Base-by-base conservation (phyloP, 768 basidiomycete genomes). In the Thelephora aurantiotincta region DNA sequence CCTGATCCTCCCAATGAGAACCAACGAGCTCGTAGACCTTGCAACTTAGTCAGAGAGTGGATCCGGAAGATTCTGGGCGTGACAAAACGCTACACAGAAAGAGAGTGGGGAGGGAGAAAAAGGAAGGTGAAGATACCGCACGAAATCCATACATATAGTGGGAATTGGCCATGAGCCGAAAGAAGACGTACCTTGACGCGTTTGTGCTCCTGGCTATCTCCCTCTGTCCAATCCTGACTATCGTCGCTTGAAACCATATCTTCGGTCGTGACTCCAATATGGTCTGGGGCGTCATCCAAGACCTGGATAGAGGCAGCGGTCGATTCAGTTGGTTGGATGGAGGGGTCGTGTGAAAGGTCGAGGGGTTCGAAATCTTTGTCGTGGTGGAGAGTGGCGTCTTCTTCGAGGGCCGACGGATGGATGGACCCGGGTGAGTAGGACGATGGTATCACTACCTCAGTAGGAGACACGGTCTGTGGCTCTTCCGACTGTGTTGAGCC, bases 1-100 rank as follows among this genome's bases (percentile, higher is more conserved):
- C 96, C 60, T 91, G 81, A 71, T 99, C 96, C 48, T 82, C 74
- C 96, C 96, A 99, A 48, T 81, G 78, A 53, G 84, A 75, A 50
- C 84, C 89, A 46, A 90, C 76, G 50, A 99, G 81, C 64, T 93
- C 84, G 65, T 99, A 98, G 22, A 99, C 94, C 84, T 99, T 58
- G 55, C 53, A 58, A 41, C 16, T 16, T 6, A 22, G 16, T 9
- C 22, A 16, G 22, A 41, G 22, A 41, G 38, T 7, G 38, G 12
- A 22, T 16, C 12, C 16, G 14, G 12, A 14, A 41, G 7, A 41
- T 14, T 9, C 14, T 49, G 51, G 57, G 44, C 50, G 49, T 22
- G 38, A 41, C 18, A 41, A 41, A 14, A 18, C 22, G 14, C 38
- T 18, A 14, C 16, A 41, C 5, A 14, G 38, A 16, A 41, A 41